Percentiles rank a stretch among this genome's conserved stretches.
Conservation (phyloP, 768 basidiomycete genomes). For the Pulveroboletus ravenelii region DNA sequence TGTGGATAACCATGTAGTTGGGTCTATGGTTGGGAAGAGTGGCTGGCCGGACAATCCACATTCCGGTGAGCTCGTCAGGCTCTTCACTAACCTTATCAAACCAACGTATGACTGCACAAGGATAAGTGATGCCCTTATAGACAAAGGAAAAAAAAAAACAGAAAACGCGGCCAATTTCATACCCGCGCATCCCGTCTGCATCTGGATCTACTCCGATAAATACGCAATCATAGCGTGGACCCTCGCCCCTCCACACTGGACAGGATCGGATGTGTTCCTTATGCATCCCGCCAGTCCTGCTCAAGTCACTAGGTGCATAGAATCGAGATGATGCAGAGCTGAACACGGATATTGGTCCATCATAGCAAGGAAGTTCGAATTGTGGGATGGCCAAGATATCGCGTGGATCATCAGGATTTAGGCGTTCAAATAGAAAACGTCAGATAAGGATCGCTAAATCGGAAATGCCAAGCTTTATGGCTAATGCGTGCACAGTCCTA, state of each 20-base stretch:
- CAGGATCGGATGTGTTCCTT: constrained; percentile 18
- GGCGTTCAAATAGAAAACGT: constrained; percentile 1
- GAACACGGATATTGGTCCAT: constrained; percentile 8
- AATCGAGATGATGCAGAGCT: constrained; percentile 23
- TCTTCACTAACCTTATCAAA: no score
- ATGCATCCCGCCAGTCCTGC: constrained; percentile 25
- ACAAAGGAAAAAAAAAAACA: no score
- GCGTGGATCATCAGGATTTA: constrained; percentile 8
- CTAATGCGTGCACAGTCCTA: not conserved
- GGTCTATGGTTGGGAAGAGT: no score
- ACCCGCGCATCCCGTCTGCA: constrained; percentile 11
- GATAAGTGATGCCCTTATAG: no score
- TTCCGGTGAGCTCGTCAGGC: no score
- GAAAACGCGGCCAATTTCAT: constrained; percentile 10
- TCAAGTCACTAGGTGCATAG: constrained; percentile 27
- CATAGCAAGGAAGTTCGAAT: not conserved
- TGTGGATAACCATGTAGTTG: no score
- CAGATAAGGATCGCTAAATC: not conserved
- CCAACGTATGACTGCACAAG: no score
- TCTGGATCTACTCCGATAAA: constrained; percentile 15
- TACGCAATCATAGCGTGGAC: constrained; percentile 17
- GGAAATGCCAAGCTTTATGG: constrained; percentile 1
- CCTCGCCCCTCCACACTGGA: constrained; percentile 18
- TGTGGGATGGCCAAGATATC: constrained; percentile 1
- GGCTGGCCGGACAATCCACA: no score